Base-by-base conservation (phyloP, 1,284 basidiomycete genomes). In the Rhodotorula sp. region DNA sequence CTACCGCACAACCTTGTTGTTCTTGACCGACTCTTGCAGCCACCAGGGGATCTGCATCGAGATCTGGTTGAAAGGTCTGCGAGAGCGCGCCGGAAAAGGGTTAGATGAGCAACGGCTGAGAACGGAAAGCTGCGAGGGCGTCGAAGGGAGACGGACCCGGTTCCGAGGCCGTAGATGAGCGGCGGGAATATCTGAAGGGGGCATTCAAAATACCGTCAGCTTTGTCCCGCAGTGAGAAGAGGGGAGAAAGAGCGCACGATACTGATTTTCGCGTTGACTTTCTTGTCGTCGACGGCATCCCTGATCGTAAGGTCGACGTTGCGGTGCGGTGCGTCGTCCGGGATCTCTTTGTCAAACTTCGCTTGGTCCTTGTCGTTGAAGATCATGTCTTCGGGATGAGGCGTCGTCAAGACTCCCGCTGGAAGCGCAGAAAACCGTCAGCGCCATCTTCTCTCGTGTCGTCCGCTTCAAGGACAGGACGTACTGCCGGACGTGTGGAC, bases 401-500 rank as follows among this genome's bases (percentile, higher is more conserved):
- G 31, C 4, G 64, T 60, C 9, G 64, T 69, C 2, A 71, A 34
- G 31, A 73, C 59, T 9, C 69, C 69, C 31, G 72, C 63, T 65
- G n/a, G 16, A 16, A 30, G 10, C 4, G 11, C 24, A n/a, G 26
- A 26, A 18, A 44, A 15, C 3, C 7, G 11, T 16, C 0, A 54
- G 24, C 30, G 13, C 26, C 24, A 22, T 44, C 26, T 22, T 15
- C 15, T 5, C 34, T 34, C 34, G 34, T 34, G 6, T 34, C 34
- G 5, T 5, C 10, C 34, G 34, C 34, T 34, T 34, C 34, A 10
- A 34, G 34, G 5, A 34, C 34, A 15, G 2, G n/a, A 70, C 65
- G 40, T 52, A 71, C 69, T 71, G n/a, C 69, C 72, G 2, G 66
- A 66, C 13, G 72, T 73, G 59, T 73, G 72, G 22, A 73, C 66